Evolutionary conservation across 345 rosid species (phyloP).

Genomic region (Durio zibethinus): DNA sequence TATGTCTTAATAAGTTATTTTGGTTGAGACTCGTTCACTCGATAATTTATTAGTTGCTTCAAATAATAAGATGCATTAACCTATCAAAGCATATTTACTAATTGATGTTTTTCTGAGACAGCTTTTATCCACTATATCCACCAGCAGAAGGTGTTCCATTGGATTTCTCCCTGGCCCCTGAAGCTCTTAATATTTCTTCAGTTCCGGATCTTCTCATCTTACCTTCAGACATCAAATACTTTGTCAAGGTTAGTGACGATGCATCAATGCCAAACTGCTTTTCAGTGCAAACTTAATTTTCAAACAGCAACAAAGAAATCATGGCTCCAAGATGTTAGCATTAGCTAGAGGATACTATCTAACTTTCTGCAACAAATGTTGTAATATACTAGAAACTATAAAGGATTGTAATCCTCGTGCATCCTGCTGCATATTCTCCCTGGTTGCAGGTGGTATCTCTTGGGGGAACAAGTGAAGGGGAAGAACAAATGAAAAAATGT

Average conservation of each 20-base stretch:
- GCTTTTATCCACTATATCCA: slow-evolving; percentile 79
- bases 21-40: background rate
- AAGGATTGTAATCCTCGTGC: background rate
- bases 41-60: background rate
- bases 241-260: slow-evolving; percentile 51
- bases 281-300: background rate
- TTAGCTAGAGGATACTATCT: background rate
- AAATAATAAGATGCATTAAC: background rate
- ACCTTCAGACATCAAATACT: slow-evolving; percentile 83
- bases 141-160: slow-evolving; percentile 74
- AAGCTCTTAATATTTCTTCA: slow-evolving; percentile 51
- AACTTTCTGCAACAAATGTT: background rate
- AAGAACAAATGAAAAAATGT: slow-evolving; percentile 55
- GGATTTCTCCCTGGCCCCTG: slow-evolving; percentile 73
- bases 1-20: slow-evolving; percentile 16
- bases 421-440: background rate
- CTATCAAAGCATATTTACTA: background rate
- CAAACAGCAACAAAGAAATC: too few relatives aligned
- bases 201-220: slow-evolving; percentile 71
- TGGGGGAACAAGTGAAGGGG: slow-evolving; percentile 53
- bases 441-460: slow-evolving; percentile 49
- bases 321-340: background rate
- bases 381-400: background rate
- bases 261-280: background rate
- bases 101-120: slow-evolving; percentile 24